Evolutionary conservation across 164 flowering plant genomes (phyloP).

Genomic region (Tetracentron sinense): DNA sequence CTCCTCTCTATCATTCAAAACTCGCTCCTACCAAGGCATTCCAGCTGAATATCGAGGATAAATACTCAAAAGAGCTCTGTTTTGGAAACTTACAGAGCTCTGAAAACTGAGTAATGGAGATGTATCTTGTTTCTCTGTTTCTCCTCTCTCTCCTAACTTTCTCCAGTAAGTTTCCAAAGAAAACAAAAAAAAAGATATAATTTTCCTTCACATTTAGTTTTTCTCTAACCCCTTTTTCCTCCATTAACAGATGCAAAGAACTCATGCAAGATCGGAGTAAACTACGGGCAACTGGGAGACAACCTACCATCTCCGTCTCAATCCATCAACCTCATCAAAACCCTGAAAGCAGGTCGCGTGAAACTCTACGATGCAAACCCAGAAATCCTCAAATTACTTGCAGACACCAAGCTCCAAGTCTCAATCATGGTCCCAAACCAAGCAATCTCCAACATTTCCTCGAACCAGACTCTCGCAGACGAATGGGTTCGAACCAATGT

Average conservation of each 20-base stretch:
- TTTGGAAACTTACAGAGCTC: neutral
- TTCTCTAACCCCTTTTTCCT: constrained; percentile 6
- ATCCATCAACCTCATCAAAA: constrained; percentile 56
- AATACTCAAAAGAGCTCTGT: no score
- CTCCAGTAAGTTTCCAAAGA: constrained; percentile 25
- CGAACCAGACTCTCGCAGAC: constrained; percentile 51
- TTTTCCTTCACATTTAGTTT: neutral
- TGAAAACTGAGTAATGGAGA: neutral
- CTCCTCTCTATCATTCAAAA: no score
- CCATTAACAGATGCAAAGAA: constrained; percentile 44
- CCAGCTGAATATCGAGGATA: neutral
- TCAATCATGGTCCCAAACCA: constrained; percentile 84
- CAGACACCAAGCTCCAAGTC: constrained; percentile 48
- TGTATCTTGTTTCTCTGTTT: constrained; percentile 20
- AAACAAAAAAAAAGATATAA: neutral
- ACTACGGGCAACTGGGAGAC: constrained; percentile 85
- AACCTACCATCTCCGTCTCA: constrained; percentile 60
- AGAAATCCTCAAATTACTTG: constrained; percentile 53
- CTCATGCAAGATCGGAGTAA: constrained; percentile 48
- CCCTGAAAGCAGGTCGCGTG: constrained; percentile 55
- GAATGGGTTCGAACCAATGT: constrained; percentile 63
- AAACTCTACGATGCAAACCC: constrained; percentile 79
- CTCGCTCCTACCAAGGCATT: neutral
- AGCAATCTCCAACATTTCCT: constrained; percentile 47
- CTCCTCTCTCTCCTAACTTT: constrained; percentile 15